Percentiles rank a stretch among this genome's conserved stretches.
Conservation (phyloP, 1,284 basidiomycete species). For the Cutaneotrichosporon sp. region DNA sequence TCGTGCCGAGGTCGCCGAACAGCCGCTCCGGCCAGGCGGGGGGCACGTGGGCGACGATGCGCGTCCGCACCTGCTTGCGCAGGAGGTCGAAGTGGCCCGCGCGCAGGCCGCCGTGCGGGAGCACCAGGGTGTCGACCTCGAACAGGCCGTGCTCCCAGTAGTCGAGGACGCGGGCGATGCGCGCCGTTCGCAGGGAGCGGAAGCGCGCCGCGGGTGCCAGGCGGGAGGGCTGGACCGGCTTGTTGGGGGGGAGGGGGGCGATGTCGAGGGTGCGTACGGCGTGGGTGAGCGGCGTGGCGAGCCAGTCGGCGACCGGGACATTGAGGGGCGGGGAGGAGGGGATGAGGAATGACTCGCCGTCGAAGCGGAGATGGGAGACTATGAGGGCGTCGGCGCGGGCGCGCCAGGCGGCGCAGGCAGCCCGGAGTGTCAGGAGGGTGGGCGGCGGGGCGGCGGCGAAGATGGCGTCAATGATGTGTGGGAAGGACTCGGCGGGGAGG, state of each 20-base stretch:
- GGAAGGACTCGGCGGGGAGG: neutral
- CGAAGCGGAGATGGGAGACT: neutral
- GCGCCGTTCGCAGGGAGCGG: neutral
- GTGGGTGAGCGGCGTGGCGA: neutral
- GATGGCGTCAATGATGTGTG: neutral
- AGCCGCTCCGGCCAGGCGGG: neutral
- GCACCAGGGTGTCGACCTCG: neutral
- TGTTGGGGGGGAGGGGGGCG: neutral
- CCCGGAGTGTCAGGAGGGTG: neutral
- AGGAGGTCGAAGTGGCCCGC: neutral
- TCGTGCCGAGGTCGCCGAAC: neutral
- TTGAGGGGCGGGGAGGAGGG: neutral
- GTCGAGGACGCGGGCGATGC: neutral
- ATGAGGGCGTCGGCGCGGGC: neutral
- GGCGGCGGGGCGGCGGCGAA: neutral
- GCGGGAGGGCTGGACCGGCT: neutral
- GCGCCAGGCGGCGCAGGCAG: neutral
- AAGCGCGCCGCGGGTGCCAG: neutral
- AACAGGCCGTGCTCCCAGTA: slow-evolving; percentile 8
- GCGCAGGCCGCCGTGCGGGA: neutral
- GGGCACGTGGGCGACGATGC: neutral
- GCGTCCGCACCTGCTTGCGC: neutral
- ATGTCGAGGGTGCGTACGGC: neutral
- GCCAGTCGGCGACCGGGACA: neutral
- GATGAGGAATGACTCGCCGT: neutral